Evolutionary conservation across 805 yeast genomes (phyloP).

Genomic region (Metschnikowia colocasiae): DNA sequence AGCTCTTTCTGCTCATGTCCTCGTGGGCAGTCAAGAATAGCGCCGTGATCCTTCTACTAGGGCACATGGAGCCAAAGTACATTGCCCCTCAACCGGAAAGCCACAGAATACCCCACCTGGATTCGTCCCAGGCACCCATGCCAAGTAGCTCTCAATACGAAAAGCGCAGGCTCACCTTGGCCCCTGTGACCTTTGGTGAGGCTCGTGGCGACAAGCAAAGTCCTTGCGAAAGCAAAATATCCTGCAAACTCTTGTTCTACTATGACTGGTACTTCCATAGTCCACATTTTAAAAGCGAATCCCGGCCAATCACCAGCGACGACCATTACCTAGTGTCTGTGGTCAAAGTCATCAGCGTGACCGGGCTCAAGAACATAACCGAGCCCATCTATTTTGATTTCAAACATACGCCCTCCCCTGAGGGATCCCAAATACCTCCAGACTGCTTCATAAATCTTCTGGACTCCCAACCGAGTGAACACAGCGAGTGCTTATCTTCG

Average conservation of each 20-base stretch:
- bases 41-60: slow-evolving; percentile 28
- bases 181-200: slow-evolving; percentile 12
- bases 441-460: slow-evolving; percentile 15
- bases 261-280: slow-evolving; percentile 32
- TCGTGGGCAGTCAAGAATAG: slow-evolving; percentile 21
- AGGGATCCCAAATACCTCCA: not conserved
- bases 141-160: not conserved
- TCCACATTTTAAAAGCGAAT: slow-evolving; percentile 12
- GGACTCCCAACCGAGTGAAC: slow-evolving; percentile 2
- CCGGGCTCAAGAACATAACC: slow-evolving; percentile 10
- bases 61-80: slow-evolving; percentile 31
- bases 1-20: slow-evolving; percentile 25
- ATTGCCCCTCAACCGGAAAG: not conserved
- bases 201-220: slow-evolving; percentile 4
- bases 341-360: slow-evolving; percentile 11
- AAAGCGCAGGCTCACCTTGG: slow-evolving; percentile 4
- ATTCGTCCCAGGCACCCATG: slow-evolving; percentile 6
- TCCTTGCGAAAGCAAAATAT: slow-evolving; percentile 16
- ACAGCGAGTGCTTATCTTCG: slow-evolving; percentile 8
- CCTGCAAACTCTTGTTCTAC: slow-evolving; percentile 29
- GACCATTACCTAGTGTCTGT: slow-evolving; percentile 14
- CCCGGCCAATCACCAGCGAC: not conserved
- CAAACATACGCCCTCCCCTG: slow-evolving; percentile 6
- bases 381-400: slow-evolving; percentile 27
- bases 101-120: not conserved